Percentiles rank a stretch among this genome's conserved stretches.
phyloP scores from a whole-genome alignment of 768 basidiomycete genomes.

The Tulasnella sp. region DNA sequence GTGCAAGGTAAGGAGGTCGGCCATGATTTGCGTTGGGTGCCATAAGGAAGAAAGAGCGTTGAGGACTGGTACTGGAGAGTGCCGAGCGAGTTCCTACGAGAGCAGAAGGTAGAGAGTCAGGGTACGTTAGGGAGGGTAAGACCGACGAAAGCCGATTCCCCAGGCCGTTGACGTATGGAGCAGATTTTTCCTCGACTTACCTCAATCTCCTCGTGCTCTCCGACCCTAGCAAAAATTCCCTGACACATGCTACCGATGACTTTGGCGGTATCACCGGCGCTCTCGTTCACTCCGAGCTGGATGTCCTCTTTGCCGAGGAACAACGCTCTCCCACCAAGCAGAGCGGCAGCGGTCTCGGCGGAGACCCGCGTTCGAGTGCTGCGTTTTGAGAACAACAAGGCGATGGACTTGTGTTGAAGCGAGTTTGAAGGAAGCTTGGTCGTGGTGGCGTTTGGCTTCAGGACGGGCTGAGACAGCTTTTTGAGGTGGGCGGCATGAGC shows the following conservation, averaged over 20 bases:
- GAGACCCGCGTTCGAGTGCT: constrained; percentile 90
- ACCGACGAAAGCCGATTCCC: constrained; percentile 16
- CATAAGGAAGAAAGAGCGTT: constrained; percentile 95
- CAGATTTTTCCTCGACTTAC: constrained; percentile 51
- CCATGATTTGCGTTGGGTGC: constrained; percentile 96
- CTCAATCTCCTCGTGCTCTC: constrained; percentile 90
- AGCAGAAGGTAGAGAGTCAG: background rate
- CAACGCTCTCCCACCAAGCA: constrained; percentile 86
- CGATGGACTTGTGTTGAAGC: constrained; percentile 80
- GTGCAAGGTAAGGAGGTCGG: constrained; percentile 87
- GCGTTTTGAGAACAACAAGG: constrained; percentile 89
- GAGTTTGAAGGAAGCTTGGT: constrained; percentile 65
- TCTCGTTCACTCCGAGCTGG: constrained; percentile 96
- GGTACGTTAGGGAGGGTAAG: background rate
- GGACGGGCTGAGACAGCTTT: constrained; percentile 54
- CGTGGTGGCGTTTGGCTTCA: constrained; percentile 28
- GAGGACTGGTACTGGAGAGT: constrained; percentile 91
- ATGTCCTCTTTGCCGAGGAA: constrained; percentile 91
- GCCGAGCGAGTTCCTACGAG: constrained; percentile 77
- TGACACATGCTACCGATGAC: constrained; percentile 95
- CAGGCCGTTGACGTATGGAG: background rate
- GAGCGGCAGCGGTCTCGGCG: constrained; percentile 75
- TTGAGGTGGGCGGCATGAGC: constrained; percentile 68
- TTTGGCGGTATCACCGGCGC: constrained; percentile 75
- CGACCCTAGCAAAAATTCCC: constrained; percentile 96